Conservation (phyloP, 805 yeast genomes). For the Debaryomyces maramus region DNA sequence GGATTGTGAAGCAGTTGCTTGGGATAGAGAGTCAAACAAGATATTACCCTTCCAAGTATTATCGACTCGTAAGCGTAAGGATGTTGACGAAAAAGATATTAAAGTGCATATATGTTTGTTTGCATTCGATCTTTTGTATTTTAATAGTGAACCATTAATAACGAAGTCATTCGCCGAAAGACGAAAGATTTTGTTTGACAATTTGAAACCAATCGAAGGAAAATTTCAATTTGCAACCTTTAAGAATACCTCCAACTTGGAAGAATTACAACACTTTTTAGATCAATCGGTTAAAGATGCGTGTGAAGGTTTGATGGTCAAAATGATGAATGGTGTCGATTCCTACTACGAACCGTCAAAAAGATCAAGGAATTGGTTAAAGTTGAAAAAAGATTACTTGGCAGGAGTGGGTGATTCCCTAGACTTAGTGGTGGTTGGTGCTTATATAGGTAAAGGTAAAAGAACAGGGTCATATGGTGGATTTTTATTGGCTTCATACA, state of each 20-base stretch:
- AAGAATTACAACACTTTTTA: conserved; percentile 77
- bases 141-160: conserved; percentile 71
- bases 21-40: conserved; percentile 77
- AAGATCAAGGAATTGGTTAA: conserved; percentile 93
- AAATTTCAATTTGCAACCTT: conserved; percentile 79
- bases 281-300: conserved; percentile 87
- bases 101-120: conserved; percentile 89
- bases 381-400: conserved; percentile 89
- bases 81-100: conserved; percentile 81
- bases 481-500: conserved; percentile 84
- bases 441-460: conserved; percentile 90
- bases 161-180: conserved; percentile 69
- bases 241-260: conserved; percentile 66
- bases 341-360: conserved; percentile 92
- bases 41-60: conserved; percentile 92
- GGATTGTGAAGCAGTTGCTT: conserved; percentile 98
- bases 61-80: conserved; percentile 92
- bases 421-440: conserved; percentile 92
- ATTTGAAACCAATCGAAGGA: conserved; percentile 64
- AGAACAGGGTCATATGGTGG: conserved; percentile 96
- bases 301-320: conserved; percentile 97
- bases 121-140: conserved; percentile 83
- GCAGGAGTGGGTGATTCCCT: conserved; percentile 95
- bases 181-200: conserved; percentile 55
- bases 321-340: conserved; percentile 77